Evolutionary conservation across 345 rosid genomes (phyloP).

Genomic region (Cardamine occulta): DNA sequence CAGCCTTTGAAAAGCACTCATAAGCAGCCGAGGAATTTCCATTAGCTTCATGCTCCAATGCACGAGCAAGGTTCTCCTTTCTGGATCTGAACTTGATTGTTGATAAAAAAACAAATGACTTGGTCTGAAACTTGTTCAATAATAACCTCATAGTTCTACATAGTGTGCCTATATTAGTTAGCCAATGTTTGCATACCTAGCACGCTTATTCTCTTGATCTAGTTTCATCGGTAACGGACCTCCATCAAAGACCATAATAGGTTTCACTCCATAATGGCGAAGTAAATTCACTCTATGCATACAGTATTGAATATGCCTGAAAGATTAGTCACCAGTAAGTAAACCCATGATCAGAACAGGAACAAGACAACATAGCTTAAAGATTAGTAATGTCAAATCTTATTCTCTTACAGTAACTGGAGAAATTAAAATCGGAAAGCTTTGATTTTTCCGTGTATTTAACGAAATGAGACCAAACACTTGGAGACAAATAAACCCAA

Average conservation of each 20-base stretch:
- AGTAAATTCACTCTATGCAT: constrained; percentile 92
- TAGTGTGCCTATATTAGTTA: neutral
- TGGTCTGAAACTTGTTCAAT: neutral
- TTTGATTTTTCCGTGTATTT: neutral
- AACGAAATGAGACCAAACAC: neutral
- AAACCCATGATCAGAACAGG: constrained; percentile 27
- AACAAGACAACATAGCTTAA: constrained; percentile 14
- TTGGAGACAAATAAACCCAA: constrained; percentile 8
- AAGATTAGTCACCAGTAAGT: constrained; percentile 33
- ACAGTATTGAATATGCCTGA: constrained; percentile 91
- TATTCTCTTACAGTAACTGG: neutral
- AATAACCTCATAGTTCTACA: neutral
- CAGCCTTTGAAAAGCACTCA: constrained; percentile 93
- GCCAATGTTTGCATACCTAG: constrained; percentile 57
- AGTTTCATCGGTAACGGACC: constrained; percentile 92
- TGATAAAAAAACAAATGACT: constrained; percentile 1
- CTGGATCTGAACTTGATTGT: constrained; percentile 57
- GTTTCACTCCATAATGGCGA: constrained; percentile 83
- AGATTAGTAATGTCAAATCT: neutral
- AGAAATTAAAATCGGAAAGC: neutral
- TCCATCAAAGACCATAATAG: constrained; percentile 90
- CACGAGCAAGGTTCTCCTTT: constrained; percentile 87
- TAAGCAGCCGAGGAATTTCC: constrained; percentile 85
- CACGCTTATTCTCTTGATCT: constrained; percentile 97
- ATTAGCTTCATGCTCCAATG: constrained; percentile 78